Conservation (phyloP, 2,329 filamentous ascomycete species). For the Lasiodiplodia citricola region DNA sequence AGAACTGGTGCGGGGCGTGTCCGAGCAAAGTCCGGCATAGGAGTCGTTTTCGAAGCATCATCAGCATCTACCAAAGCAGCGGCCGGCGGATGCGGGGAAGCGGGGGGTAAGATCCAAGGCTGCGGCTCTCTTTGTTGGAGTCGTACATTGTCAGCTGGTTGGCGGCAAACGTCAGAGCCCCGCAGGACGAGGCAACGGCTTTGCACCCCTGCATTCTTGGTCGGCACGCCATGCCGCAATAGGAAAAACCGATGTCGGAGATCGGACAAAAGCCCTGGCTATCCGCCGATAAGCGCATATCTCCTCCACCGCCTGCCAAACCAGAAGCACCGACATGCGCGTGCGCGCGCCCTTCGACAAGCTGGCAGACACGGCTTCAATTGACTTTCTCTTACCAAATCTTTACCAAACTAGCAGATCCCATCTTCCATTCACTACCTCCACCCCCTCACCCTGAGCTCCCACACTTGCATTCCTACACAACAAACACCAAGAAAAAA, state of each 20-base stretch:
- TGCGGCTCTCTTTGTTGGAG: not conserved
- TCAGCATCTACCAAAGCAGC: not conserved
- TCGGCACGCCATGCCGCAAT: slow-evolving; percentile 4
- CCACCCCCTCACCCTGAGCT: not conserved
- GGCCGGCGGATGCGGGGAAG: not conserved
- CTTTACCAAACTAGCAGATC: not conserved
- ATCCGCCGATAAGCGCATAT: slow-evolving; percentile 23
- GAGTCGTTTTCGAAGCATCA: not conserved
- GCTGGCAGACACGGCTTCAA: not conserved
- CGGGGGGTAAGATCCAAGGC: not conserved
- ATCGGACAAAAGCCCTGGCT: slow-evolving; percentile 17
- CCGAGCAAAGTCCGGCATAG: not conserved
- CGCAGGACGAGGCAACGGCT: not conserved
- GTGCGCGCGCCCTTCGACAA: slow-evolving; percentile 3
- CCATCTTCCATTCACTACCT: not conserved
- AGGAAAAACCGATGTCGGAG: slow-evolving; percentile 16
- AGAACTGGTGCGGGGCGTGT: not conserved
- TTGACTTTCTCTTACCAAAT: slow-evolving; percentile 11
- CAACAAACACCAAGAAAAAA: not conserved
- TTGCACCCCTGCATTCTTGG: not conserved
- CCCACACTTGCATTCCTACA: not conserved
- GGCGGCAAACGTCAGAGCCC: not conserved
- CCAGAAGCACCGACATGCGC: not conserved
- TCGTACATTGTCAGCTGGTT: not conserved
- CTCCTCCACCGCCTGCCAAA: slow-evolving; percentile 2